Conservation (phyloP, 1,284 basidiomycete genomes). For the Trichosporon ovoides region DNA sequence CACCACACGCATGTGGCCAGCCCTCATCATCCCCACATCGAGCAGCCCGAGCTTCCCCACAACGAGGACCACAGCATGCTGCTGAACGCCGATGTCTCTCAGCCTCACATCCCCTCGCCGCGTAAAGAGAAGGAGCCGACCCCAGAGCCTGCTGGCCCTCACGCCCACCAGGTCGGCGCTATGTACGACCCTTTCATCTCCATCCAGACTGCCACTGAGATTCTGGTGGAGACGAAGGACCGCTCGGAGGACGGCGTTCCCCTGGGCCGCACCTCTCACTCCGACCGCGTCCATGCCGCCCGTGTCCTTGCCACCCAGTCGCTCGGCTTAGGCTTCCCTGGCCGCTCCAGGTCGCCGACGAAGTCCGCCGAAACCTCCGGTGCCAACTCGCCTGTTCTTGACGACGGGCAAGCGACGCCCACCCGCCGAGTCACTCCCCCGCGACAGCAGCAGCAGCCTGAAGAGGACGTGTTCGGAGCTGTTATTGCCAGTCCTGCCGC, state of each 20-base stretch:
- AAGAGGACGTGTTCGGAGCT: constrained; percentile 18
- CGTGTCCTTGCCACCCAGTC: constrained; percentile 42
- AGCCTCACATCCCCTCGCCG: constrained; percentile 24
- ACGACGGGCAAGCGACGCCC: neutral
- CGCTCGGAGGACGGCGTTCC: constrained; percentile 64
- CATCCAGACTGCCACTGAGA: constrained; percentile 43
- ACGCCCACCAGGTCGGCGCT: constrained; percentile 42
- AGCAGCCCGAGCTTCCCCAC: constrained; percentile 38
- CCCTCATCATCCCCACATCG: constrained; percentile 19
- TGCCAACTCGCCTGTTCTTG: constrained; percentile 6
- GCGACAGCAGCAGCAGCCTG: neutral
- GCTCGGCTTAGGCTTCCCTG: constrained; percentile 40
- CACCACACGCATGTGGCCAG: constrained; percentile 13
- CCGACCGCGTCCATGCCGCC: constrained; percentile 44
- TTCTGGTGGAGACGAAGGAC: constrained; percentile 21
- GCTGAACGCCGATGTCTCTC: constrained; percentile 39
- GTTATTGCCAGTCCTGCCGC: constrained; percentile 14
- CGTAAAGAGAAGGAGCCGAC: neutral
- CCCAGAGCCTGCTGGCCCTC: constrained; percentile 16
- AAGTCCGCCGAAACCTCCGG: neutral
- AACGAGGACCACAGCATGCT: constrained; percentile 36
- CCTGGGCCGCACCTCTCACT: constrained; percentile 64
- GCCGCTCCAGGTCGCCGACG: constrained; percentile 9
- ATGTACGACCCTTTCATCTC: constrained; percentile 49
- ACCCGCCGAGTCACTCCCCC: neutral